Evolutionary conservation across 768 basidiomycete genomes (phyloP).

Genomic region (Termitomyces sp.): DNA sequence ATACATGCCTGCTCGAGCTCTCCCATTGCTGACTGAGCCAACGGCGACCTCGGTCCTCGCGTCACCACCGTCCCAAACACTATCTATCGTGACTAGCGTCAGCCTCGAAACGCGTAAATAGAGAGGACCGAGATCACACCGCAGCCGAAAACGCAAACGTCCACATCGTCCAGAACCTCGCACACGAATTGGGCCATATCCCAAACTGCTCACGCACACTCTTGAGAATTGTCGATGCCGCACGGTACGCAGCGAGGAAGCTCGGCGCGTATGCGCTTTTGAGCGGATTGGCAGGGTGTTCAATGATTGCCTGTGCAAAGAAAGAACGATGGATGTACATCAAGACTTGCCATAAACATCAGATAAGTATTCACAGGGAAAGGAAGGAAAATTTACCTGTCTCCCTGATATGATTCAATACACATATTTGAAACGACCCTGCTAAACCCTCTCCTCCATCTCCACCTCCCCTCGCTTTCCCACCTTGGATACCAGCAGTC

Average conservation of each 20-base stretch:
- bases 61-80: slow-evolving; percentile 79
- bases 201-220: slow-evolving; percentile 43
- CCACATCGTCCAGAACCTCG: slow-evolving; percentile 61
- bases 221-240: slow-evolving; percentile 51
- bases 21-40: slow-evolving; percentile 61
- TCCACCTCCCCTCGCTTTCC: neutral
- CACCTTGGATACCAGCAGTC: neutral
- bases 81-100: slow-evolving; percentile 32
- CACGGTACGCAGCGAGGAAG: slow-evolving; percentile 57
- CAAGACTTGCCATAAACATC: slow-evolving; percentile 31
- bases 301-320: slow-evolving; percentile 68
- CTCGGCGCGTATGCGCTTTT: slow-evolving; percentile 60
- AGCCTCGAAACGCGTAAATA: neutral
- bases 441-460: slow-evolving; percentile 23
- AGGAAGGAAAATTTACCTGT: slow-evolving; percentile 26
- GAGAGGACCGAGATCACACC: slow-evolving; percentile 21
- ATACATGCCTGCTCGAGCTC: slow-evolving; percentile 65
- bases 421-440: slow-evolving; percentile 36
- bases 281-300: slow-evolving; percentile 60
- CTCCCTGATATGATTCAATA: slow-evolving; percentile 43
- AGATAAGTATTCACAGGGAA: neutral
- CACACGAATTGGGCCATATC: slow-evolving; percentile 38
- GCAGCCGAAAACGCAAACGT: slow-evolving; percentile 53
- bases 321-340: slow-evolving; percentile 63
- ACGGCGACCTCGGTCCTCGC: slow-evolving; percentile 59